Percentiles rank a stretch among this genome's conserved stretches.
These are phyloP conservation scores for Fusarium sp. DNA, from an alignment of 2,329 filamentous ascomycete genomes.

Conservation along the genomic window DNA sequence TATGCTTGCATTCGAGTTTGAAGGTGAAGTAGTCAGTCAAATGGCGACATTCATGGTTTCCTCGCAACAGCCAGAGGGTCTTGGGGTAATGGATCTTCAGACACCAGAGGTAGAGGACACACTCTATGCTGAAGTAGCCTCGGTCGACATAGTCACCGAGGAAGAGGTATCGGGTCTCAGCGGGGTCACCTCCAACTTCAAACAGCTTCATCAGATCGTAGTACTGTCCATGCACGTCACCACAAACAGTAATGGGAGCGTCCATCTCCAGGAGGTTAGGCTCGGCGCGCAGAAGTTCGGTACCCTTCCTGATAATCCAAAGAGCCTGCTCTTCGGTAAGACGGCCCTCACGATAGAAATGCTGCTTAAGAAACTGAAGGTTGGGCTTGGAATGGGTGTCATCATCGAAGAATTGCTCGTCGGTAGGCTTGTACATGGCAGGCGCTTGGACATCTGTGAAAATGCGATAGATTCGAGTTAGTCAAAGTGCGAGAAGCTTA, in stretches of 20 bases:
- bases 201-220: conserved; percentile 99
- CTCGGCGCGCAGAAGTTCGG: conserved; percentile 86
- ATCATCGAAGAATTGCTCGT: conserved; percentile 94
- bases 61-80: conserved; percentile 94
- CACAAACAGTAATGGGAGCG: conserved; percentile 97
- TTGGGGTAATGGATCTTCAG: conserved; percentile 99
- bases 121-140: conserved; percentile 99
- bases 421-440: conserved; percentile 88
- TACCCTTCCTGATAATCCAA: conserved; percentile 91
- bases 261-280: conserved; percentile 99
- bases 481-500: conserved; percentile 7
- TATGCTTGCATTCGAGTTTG: conserved; percentile 99
- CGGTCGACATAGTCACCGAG: conserved; percentile 97
- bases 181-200: conserved; percentile 95
- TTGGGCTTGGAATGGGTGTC: conserved; percentile 88
- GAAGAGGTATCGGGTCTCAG: conserved; percentile 96
- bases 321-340: conserved; percentile 97
- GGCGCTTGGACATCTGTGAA: conserved; percentile 92
- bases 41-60: conserved; percentile 98
- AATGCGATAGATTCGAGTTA: conserved; percentile 24
- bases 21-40: conserved; percentile 99
- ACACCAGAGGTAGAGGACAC: conserved; percentile 96
- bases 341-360: conserved; percentile 97
- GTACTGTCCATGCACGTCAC: conserved; percentile 98
- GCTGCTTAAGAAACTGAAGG: conserved; percentile 94